These are phyloP conservation scores for Globisporangium emineosum DNA, from an alignment of 352 stramenopile species.

Conservation along the genomic window DNA sequence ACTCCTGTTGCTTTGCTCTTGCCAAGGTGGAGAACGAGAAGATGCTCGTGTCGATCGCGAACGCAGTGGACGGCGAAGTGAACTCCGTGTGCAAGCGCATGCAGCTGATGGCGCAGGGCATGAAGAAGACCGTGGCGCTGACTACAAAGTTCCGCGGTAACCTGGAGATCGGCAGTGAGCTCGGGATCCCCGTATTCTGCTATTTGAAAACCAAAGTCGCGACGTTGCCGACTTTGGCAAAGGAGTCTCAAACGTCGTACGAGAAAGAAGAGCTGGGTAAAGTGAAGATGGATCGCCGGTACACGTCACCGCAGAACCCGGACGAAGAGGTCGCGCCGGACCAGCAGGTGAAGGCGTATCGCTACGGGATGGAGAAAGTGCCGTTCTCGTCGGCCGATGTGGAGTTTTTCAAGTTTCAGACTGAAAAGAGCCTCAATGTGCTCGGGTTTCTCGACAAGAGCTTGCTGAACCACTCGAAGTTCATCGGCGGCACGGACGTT, in stretches of 20 bases:
- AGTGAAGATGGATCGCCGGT: conserved; percentile 73
- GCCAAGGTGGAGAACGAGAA: conserved; percentile 76
- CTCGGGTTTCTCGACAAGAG: conserved; percentile 66
- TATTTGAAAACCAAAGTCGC: conserved; percentile 78
- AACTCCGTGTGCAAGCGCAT: conserved; percentile 67
- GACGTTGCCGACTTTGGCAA: conserved; percentile 63
- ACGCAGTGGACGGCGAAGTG: conserved; percentile 66
- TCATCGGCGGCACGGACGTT: conserved; percentile 58
- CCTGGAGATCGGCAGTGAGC: conserved; percentile 58
- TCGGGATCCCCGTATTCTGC: conserved; percentile 76
- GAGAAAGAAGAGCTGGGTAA: conserved; percentile 55
- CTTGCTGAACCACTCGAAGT: conserved; percentile 51
- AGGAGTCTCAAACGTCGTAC: conserved; percentile 68
- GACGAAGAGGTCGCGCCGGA: conserved; percentile 73
- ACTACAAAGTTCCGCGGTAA: conserved; percentile 77
- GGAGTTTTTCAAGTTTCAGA: conserved; percentile 80
- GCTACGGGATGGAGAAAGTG: conserved; percentile 75
- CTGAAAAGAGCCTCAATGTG: conserved; percentile 72
- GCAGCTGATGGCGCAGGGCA: conserved; percentile 70
- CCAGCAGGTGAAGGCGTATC: conserved; percentile 75
- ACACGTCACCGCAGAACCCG: conserved; percentile 58
- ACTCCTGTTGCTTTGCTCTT: not conserved
- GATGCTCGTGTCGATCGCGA: conserved; percentile 78
- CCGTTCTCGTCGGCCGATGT: conserved; percentile 79
- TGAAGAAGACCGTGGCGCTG: conserved; percentile 68